Base-by-base conservation (phyloP, 2,329 filamentous ascomycete species). In the Penicillium griseofulvum region DNA sequence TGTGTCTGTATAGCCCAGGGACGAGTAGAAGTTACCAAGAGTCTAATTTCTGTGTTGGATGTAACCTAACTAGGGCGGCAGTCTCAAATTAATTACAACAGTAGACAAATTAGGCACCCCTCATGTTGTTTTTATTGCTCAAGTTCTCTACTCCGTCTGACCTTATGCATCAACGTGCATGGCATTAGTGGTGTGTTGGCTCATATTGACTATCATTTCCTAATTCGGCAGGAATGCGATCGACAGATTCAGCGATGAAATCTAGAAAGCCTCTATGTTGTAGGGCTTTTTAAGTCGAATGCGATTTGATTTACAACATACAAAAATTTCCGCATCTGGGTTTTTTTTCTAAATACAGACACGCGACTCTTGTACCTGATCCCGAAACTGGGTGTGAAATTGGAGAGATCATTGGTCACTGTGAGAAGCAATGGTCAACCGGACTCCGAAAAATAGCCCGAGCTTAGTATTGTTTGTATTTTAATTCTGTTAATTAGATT, bases 401-500 rank as follows among this genome's bases (percentile, higher is more conserved):
- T 3, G 22, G 10, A 8, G 38, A 1, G 17, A n/a, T 26, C 9
- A 54, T 50, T 50, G 44, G 51, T 14, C 19, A 2, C 11, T 5
- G 16, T 5, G 24, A n/a, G n/a, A 19, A 29, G 7, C 44, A 42
- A 36, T 17, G 9, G 10, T 48, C 22, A 24, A 26, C 46, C 42
- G 53, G 45, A 39, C 34, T 41, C 44, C 29, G 56, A 33, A 58
- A 37, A 58, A 58, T 58, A 29, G 17, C 45, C 48, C 38, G 45
- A n/a, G 17, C 42, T 54, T 56, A 49, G 42, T 49, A 58, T 60
- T 60, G 52, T 60, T 37, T 37, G 28, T 47, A 2, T 29, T 41
- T 14, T 48, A 10, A 24, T 28, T 43, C 45, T 43, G n/a, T 19
- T 28, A 33, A 54, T 43, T 44, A 38, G 14, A 22, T 22, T 22